Conservation (phyloP, 208 protist species). For the Trypanosoma cruzi region DNA sequence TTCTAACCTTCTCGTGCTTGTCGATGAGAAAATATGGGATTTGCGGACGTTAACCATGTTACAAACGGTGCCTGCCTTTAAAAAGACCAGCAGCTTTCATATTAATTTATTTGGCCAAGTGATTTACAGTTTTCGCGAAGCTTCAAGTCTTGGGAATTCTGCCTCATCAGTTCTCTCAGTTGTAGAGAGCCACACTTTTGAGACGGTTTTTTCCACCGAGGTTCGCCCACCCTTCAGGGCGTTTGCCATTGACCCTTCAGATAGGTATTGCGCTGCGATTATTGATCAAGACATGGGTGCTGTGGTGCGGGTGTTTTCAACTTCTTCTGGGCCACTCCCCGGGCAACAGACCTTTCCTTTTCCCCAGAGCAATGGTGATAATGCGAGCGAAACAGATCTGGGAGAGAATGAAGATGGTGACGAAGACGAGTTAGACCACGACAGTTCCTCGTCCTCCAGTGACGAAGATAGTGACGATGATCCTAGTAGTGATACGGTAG, state of each 20-base stretch:
- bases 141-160: slow-evolving; percentile 35
- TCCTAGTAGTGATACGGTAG: slow-evolving; percentile 7
- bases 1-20: slow-evolving; percentile 64
- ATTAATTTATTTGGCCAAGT: slow-evolving; percentile 43
- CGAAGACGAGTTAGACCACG: slow-evolving; percentile 36
- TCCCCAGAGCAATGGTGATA: slow-evolving; percentile 42
- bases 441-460: slow-evolving; percentile 27
- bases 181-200: slow-evolving; percentile 80
- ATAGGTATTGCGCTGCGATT: slow-evolving; percentile 86
- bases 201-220: slow-evolving; percentile 81
- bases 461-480: slow-evolving; percentile 29
- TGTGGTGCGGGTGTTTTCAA: slow-evolving; percentile 73
- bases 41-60: slow-evolving; percentile 76
- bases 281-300: slow-evolving; percentile 60
- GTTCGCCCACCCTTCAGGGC: slow-evolving; percentile 64
- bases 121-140: slow-evolving; percentile 83
- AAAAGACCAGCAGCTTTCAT: slow-evolving; percentile 78
- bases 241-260: slow-evolving; percentile 84
- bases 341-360: slow-evolving; percentile 63
- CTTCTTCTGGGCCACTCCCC: slow-evolving; percentile 75
- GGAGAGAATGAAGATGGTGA: slow-evolving; percentile 55
- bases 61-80: slow-evolving; percentile 70
- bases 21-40: slow-evolving; percentile 90
- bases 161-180: slow-evolving; percentile 63
- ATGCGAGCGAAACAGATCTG: slow-evolving; percentile 36